Conservation (phyloP, 352 stramenopile species). For the Globisporangium emineosum region DNA sequence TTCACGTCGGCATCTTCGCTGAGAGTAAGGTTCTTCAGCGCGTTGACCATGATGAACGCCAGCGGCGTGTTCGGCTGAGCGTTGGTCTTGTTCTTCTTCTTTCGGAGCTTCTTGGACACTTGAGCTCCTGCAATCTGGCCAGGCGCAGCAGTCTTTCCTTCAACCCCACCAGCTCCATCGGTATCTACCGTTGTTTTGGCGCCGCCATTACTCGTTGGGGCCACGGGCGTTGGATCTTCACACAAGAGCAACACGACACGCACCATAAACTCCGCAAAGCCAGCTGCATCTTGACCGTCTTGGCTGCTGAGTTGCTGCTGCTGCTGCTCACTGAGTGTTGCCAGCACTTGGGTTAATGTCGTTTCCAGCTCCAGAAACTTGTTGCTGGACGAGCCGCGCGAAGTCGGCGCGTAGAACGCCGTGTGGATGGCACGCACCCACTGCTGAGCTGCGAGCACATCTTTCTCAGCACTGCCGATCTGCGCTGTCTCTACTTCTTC, state of each 20-base stretch:
- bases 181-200: background rate
- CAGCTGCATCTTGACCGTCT: background rate
- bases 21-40: constrained; percentile 39
- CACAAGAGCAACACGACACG: constrained; percentile 39
- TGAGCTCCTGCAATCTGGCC: background rate
- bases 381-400: constrained; percentile 23
- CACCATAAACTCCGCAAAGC: constrained; percentile 39
- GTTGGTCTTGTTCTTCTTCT: constrained; percentile 28
- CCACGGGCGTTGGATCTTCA: constrained; percentile 6
- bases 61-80: constrained; percentile 49
- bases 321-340: background rate
- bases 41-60: constrained; percentile 54
- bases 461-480: background rate
- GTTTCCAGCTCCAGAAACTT: constrained; percentile 60
- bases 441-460: constrained; percentile 1
- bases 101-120: constrained; percentile 9
- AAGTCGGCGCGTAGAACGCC: constrained; percentile 29
- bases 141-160: background rate
- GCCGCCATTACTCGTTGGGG: background rate
- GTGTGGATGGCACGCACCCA: constrained; percentile 26
- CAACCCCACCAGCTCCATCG: background rate
- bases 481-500: constrained; percentile 2
- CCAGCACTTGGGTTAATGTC: constrained; percentile 30
- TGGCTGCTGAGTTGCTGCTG: background rate
- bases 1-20: background rate